These are phyloP conservation scores for Skeletonema costatum DNA, from an alignment of 108 stramenopile species.

Conservation along the genomic window DNA sequence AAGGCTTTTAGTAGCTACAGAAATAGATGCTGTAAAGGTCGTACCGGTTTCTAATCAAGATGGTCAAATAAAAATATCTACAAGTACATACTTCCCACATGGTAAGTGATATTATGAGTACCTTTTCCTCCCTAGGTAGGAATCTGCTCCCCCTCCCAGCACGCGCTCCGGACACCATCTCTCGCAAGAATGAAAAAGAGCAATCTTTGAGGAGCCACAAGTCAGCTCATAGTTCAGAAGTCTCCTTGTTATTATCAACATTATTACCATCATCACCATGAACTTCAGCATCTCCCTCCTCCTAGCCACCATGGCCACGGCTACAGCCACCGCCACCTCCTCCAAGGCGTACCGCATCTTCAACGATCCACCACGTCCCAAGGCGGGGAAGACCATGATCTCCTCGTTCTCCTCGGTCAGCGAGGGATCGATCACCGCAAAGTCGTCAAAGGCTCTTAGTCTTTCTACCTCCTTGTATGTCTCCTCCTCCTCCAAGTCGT, in stretches of 20 bases:
- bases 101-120: no score
- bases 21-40: no score
- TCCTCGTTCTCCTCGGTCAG: not conserved
- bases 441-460: not conserved
- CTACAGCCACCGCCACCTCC: not conserved
- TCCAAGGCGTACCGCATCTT: constrained; percentile 1
- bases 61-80: no score
- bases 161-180: no score
- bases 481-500: not conserved
- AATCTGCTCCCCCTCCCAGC: no score
- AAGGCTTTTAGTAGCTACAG: no score
- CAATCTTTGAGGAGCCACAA: no score
- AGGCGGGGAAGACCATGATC: not conserved
- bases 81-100: no score
- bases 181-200: no score
- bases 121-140: no score
- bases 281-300: not conserved
- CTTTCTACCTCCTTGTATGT: not conserved
- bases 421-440: not conserved
- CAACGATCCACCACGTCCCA: not conserved
- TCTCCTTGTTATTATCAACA: not conserved
- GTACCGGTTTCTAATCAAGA: no score
- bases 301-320: not conserved
- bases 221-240: no score
- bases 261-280: not conserved